phyloP scores from a whole-genome alignment of 2,329 filamentous ascomycete genomes.

The Chalaropsis thielavioides region DNA sequence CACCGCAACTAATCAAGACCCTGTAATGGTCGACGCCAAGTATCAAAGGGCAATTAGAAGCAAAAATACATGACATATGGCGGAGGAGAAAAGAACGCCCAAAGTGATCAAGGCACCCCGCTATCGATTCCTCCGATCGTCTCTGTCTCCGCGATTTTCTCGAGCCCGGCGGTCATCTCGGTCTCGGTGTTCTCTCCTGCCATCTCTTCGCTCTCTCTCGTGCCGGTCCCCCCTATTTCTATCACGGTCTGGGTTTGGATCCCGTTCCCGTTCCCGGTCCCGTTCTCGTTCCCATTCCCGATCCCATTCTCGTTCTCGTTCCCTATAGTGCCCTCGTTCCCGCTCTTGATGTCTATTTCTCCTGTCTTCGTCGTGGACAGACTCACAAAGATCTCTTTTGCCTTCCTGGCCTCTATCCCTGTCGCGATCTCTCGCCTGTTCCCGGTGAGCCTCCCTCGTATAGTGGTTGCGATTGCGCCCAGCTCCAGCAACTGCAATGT shows the following conservation, averaged over 20 bases:
- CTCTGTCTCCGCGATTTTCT: background rate
- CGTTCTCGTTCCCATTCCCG: conserved; percentile 2
- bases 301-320: background rate
- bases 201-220: background rate
- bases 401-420: background rate
- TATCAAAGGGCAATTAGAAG: too few species aligned
- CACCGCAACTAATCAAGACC: too few species aligned
- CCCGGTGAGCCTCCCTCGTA: background rate
- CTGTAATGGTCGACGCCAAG: too few species aligned
- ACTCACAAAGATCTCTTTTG: conserved; percentile 5
- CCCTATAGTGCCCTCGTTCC: background rate
- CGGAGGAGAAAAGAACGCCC: background rate
- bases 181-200: background rate
- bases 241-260: background rate
- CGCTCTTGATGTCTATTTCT: background rate
- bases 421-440: background rate
- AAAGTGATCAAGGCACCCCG: background rate
- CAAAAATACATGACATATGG: too few species aligned
- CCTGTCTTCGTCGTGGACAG: background rate
- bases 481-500: conserved; percentile 18
- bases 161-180: background rate
- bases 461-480: background rate
- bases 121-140: background rate
- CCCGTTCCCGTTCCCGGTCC: background rate
- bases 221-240: background rate